phyloP scores from a whole-genome alignment of 371 early-diverging fungal genomes.

The Circinella umbellata region DNA sequence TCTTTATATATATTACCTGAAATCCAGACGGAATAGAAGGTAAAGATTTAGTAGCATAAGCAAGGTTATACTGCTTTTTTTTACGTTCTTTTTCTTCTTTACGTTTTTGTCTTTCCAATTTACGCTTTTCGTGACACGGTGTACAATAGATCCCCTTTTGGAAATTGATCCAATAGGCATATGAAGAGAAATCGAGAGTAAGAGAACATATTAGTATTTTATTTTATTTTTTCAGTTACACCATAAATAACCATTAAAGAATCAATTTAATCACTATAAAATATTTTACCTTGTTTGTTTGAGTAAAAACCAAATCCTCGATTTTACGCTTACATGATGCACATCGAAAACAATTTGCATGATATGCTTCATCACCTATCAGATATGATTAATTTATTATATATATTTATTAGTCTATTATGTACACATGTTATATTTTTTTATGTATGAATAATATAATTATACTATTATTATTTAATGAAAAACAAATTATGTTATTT shows the following conservation, averaged over 20 bases:
- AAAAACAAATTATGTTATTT: too few relatives aligned
- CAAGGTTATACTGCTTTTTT: conserved; percentile 15
- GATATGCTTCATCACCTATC: conserved; percentile 82
- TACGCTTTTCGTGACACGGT: conserved; percentile 48
- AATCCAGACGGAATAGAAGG: conserved; percentile 16
- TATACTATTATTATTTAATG: background rate
- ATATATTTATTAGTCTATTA: background rate
- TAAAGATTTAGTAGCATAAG: conserved; percentile 12
- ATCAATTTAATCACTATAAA: too few relatives aligned
- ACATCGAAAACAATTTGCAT: conserved; percentile 86
- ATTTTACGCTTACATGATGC: conserved; percentile 72
- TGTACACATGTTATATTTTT: background rate
- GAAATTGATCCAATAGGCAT: too few relatives aligned
- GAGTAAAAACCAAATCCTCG: conserved; percentile 79
- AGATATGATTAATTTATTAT: background rate
- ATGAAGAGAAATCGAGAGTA: too few relatives aligned
- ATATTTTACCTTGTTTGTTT: conserved; percentile 69
- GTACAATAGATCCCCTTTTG: conserved; percentile 53
- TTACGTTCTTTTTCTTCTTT: conserved; percentile 40
- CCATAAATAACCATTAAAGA: background rate
- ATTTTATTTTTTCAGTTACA: background rate
- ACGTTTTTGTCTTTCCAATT: conserved; percentile 36
- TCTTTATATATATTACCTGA: background rate
- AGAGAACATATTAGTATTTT: too few relatives aligned
- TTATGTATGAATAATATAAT: background rate